Evolutionary conservation across 805 yeast species (phyloP), one percentile per base, ranked within the genome.

Genomic region (Jamesozyma piceae): DNA sequence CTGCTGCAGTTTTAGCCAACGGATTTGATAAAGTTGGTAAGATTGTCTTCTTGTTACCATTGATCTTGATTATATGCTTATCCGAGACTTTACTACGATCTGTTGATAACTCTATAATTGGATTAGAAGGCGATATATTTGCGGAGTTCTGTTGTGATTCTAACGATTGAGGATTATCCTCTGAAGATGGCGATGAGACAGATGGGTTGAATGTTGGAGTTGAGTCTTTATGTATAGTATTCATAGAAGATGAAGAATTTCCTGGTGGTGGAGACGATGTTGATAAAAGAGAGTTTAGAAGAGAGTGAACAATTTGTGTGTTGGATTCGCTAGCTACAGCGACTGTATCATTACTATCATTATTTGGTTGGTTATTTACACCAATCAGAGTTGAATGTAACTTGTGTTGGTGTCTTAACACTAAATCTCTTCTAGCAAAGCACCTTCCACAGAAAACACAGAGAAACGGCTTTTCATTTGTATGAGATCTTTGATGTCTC

Each of bases 361-460:
- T 10, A 13, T 18, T 17, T 8, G 37, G 20, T 29, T 35, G 38
- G 14, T 47, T 37, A 30, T 43, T 43, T 4, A 29, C 37, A 24
- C 80, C 52, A 62, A 68, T 42, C 60, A 71, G 39, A 5, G 69
- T 56, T 1, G 82, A 65, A 55, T 90, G 98, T 30, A 90, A 74
- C 57, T 90, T 90, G 65, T 89, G 97, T 66, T 87, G 95, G 67
- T 90, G 98, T 46, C 98, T 74, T 42, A 92, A 71, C 21, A 90
- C 87, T 58, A 82, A 69, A 57, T 83, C 90, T 45, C 97, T 67
- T 43, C 97, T 69, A 2, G 97, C 96, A 67, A 90, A 90, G 58
- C 95, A 83, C 38, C 97, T 77, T 29, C 95, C 97, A 63, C 97
- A 90, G 10, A 89, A 90, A 2, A 94, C 95, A 65, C 98, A 90